Evolutionary conservation across 495 filamentous ascomycete species (phyloP), one percentile per base, ranked within the genome.

Genomic region (Podospora australis): DNA sequence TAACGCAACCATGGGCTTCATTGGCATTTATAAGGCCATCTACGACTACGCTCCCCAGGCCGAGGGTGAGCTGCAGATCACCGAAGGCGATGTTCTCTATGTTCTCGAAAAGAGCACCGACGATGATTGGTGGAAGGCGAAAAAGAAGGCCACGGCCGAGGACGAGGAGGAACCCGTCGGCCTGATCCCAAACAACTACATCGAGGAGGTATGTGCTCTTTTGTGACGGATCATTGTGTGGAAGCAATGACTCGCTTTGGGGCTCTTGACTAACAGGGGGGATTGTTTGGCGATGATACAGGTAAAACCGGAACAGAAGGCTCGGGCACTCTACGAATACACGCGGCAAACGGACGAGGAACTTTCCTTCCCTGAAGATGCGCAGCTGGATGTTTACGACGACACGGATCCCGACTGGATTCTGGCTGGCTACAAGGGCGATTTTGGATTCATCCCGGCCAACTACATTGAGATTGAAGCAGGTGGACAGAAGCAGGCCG

Each of bases 41-140:
- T 97, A 94, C 77, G 88, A 95, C 73, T 99, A 97, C 72, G 74
- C 77, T 49, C 90, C 92, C 49, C 90, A 96, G 68, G 83, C 78
- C 54, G 86, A 89, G 51, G 82, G 86, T 42, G 94, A 99, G 79
- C 75, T 99, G 49, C 74, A 83, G 53, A 85, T 99, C 52, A 70
- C 73, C 47, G 91, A 96, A 60, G 92, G 90, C 48, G 94, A 99
- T 64, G 56, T 96, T 39, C 78, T 99, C 32, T 97, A 91, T 65
- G 75, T 99, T 25, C 73, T 97, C 40, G 88, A 97, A 56, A 95
- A 95, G 73, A 88, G 81, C 62, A 64, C 69, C 22, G 90, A 95
- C 5, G 91, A 96, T 71, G 87, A 87, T 61, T 96, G 91, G 91
- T 97, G 91, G 91, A 96, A 86, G 64, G 90, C 87, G 16, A 96